phyloP scores from a whole-genome alignment of 441 rosid genomes.

The Euphorbia celastroides region DNA sequence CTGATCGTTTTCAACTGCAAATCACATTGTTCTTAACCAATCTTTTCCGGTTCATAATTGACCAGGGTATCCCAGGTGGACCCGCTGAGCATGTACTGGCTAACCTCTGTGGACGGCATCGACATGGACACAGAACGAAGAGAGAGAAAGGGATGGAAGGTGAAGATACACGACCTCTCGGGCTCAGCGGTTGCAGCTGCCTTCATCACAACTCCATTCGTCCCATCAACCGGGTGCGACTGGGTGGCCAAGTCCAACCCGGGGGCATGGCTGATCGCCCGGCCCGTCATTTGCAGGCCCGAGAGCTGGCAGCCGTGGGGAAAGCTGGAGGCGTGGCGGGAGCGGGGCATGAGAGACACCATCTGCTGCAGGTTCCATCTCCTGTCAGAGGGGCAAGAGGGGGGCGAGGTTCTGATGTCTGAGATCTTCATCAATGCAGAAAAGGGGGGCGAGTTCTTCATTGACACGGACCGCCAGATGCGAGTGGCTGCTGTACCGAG shows the following conservation, averaged over 20 bases:
- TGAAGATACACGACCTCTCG: conserved; percentile 95
- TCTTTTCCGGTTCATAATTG: conserved; percentile 24
- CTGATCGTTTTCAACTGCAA: background rate
- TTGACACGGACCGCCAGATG: conserved; percentile 76
- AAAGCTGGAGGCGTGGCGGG: conserved; percentile 94
- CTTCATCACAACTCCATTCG: conserved; percentile 97
- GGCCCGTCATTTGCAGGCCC: conserved; percentile 71
- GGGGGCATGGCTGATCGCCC: conserved; percentile 90
- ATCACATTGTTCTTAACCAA: conserved; percentile 22
- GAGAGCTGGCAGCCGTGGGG: conserved; percentile 99
- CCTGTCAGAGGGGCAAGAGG: conserved; percentile 68
- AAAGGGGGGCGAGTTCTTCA: conserved; percentile 89
- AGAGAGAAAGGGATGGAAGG: conserved; percentile 94
- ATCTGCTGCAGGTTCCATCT: conserved; percentile 84
- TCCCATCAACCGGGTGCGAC: conserved; percentile 92
- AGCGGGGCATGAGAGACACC: conserved; percentile 83
- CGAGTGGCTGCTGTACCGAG: conserved; percentile 65
- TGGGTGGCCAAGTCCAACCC: conserved; percentile 96
- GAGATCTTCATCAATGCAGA: conserved; percentile 80
- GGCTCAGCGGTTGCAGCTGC: conserved; percentile 96
- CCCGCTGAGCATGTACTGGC: conserved; percentile 58
- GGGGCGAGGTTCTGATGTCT: conserved; percentile 76
- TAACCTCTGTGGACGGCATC: conserved; percentile 40
- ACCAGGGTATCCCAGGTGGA: conserved; percentile 67
- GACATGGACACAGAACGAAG: conserved; percentile 70